Base-by-base conservation (phyloP, 2,329 filamentous ascomycete genomes). In the Dryadomyces sulphureus region DNA sequence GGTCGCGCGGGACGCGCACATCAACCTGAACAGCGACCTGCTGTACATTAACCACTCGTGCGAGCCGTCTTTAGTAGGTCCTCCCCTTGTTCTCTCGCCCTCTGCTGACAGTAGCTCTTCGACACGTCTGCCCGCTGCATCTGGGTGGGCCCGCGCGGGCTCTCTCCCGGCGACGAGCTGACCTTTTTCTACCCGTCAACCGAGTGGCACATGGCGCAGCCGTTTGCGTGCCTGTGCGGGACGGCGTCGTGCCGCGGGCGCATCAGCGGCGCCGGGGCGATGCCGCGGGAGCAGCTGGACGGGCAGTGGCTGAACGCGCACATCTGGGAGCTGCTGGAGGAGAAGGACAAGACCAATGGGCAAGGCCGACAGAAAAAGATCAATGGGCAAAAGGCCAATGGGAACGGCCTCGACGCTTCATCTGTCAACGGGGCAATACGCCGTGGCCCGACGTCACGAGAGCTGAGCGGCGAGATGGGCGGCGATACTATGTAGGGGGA, bases 101-200 rank as follows among this genome's bases (percentile, higher is more conserved):
- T 44, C 24, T 41, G 14, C 44, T n/a, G n/a, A 38, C 34, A 19
- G 17, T 20, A 78, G 73, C 73, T 77, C 51, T 79, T 81, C 52
- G 77, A 81, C 57, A 76, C 69, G 38, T 60, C 64, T 48, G 71
- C 68, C 57, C 62, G 72, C 51, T 71, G 71, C 54, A 63, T 84
- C 51, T 63, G 79, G 22, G 77, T 73, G 11, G 73, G 72, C 7
- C 72, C 72, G 20, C 67, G 68, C 45, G 75, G 76, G 30, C 66
- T 80, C 45, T 57, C 62, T 45, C 57, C 62, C 4, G 74, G 73
- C 42, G 71, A 80, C 49, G 76, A 80, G 56, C 64, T 80, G 41
- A 77, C 75, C 45, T 86, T 84, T 65, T 86, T 85, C 63, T 86
- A 86, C 55, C 80, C 81, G 4, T 83, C 77, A 45, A 84, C 80